Evolutionary conservation across 208 protist genomes (phyloP).

Genomic region (Crithidia sp.): DNA sequence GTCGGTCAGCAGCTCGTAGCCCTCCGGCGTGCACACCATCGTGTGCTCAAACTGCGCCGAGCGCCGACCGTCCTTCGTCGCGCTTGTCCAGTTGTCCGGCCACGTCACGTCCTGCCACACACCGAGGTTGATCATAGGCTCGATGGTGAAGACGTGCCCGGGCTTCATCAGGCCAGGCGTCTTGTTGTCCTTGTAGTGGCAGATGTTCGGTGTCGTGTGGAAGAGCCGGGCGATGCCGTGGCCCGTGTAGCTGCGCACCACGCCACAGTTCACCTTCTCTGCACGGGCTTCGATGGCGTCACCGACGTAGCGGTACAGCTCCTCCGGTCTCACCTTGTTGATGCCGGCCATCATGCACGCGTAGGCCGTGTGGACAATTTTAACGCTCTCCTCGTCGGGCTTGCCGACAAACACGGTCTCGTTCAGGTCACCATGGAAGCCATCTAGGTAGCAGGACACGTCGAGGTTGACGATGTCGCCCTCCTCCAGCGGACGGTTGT

Average conservation of each 20-base stretch:
- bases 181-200: constrained; percentile 94
- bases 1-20: constrained; percentile 88
- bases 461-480: constrained; percentile 99
- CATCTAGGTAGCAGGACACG: constrained; percentile 95
- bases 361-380: constrained; percentile 86
- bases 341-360: constrained; percentile 86
- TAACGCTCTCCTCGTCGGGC: constrained; percentile 74
- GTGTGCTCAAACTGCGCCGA: constrained; percentile 99
- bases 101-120: constrained; percentile 92
- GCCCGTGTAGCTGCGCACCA: constrained; percentile 92
- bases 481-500: constrained; percentile 92
- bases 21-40: constrained; percentile 93
- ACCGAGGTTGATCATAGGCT: constrained; percentile 98
- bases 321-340: constrained; percentile 75
- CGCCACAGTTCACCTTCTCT: constrained; percentile 61
- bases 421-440: constrained; percentile 93
- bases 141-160: constrained; percentile 98
- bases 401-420: constrained; percentile 93
- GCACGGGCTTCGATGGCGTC: constrained; percentile 86
- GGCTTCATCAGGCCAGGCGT: constrained; percentile 87
- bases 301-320: constrained; percentile 85
- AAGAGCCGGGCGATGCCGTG: constrained; percentile 95
- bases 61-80: constrained; percentile 95
- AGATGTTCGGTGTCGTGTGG: constrained; percentile 92
- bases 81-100: constrained; percentile 97